Conservation (phyloP, 78 protist species). For the Dictyostelium brefeldianum region DNA sequence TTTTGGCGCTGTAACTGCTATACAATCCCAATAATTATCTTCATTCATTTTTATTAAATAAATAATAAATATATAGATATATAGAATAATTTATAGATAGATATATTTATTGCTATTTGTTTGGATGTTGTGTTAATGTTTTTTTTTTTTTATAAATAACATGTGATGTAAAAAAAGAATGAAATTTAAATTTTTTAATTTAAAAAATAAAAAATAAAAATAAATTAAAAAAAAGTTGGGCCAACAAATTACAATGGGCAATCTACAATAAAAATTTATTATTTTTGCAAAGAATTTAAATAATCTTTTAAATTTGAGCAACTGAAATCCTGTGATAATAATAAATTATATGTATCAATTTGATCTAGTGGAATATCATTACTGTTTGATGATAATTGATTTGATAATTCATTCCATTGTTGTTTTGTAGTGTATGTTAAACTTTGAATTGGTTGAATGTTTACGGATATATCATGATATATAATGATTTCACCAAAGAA, state of each 20-base stretch:
- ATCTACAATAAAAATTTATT: neutral
- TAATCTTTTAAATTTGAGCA: constrained; percentile 3
- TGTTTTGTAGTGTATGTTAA: constrained; percentile 27
- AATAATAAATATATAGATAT: neutral
- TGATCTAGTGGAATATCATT: neutral
- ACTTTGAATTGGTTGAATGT: constrained; percentile 53
- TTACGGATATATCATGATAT: constrained; percentile 27
- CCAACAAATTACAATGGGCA: no score
- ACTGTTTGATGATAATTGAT: neutral
- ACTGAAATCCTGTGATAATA: constrained; percentile 10
- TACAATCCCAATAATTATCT: constrained; percentile 32
- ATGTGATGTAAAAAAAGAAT: neutral
- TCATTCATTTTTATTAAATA: constrained; percentile 13
- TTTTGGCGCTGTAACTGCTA: constrained; percentile 68
- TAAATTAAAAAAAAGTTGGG: neutral
- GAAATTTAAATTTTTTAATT: no score
- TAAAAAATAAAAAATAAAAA: neutral
- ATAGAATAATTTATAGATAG: neutral
- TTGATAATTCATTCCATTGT: constrained; percentile 20
- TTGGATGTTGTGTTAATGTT: neutral
- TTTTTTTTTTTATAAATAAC: neutral
- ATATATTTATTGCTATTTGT: neutral
- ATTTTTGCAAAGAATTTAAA: neutral
- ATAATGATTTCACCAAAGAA: constrained; percentile 75
- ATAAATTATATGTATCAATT: neutral